These are phyloP conservation scores for Mycena amicta DNA, from an alignment of 768 basidiomycete genomes.

Conservation along the genomic window DNA sequence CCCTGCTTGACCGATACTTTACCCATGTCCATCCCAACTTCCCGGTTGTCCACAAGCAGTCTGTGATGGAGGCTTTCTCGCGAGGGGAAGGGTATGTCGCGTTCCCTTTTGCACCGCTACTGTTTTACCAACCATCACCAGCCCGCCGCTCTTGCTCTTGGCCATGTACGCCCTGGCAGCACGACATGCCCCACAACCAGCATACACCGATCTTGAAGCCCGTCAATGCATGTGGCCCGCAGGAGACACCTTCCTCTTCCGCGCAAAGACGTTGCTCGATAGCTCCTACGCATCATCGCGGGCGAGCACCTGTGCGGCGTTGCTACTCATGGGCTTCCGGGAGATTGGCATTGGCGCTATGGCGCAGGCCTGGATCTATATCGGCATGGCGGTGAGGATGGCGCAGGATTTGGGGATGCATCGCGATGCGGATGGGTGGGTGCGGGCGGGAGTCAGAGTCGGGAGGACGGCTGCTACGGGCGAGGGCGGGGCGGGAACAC, in stretches of 20 bases:
- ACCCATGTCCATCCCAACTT: slow-evolving; percentile 78
- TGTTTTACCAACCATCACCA: slow-evolving; percentile 6
- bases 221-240: slow-evolving; percentile 75
- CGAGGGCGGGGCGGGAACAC: neutral
- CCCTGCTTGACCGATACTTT: slow-evolving; percentile 78
- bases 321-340: slow-evolving; percentile 80
- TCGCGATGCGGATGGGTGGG: slow-evolving; percentile 79
- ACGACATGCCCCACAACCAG: slow-evolving; percentile 55
- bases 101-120: neutral
- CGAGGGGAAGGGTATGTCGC: slow-evolving; percentile 33
- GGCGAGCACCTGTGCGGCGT: slow-evolving; percentile 74
- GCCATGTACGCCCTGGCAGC: slow-evolving; percentile 86
- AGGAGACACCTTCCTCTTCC: slow-evolving; percentile 70
- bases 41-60: slow-evolving; percentile 73
- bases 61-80: slow-evolving; percentile 63
- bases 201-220: slow-evolving; percentile 43
- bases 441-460: slow-evolving; percentile 52
- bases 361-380: slow-evolving; percentile 85
- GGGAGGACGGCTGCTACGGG: slow-evolving; percentile 7
- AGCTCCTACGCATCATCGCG: slow-evolving; percentile 69
- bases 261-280: slow-evolving; percentile 69
- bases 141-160: slow-evolving; percentile 71
- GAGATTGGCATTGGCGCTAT: slow-evolving; percentile 89
- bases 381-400: slow-evolving; percentile 91
- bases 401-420: slow-evolving; percentile 88